These are phyloP conservation scores for Aphanomyces invadans DNA, from an alignment of 352 stramenopile species.

Conservation along the genomic window DNA sequence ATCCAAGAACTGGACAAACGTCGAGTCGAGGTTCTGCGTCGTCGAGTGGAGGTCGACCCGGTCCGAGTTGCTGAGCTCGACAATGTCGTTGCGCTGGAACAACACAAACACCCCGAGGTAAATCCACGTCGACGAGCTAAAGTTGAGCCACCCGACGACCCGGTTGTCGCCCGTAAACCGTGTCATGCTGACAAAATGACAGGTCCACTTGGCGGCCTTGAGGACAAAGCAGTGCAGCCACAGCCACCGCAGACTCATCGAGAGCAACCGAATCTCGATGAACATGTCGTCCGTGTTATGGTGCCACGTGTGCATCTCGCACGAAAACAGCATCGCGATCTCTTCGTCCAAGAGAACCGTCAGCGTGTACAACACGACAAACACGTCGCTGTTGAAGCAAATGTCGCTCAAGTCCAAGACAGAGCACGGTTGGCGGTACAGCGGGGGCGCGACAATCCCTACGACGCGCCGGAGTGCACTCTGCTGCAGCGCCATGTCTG, in stretches of 20 bases:
- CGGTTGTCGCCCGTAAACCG: neutral
- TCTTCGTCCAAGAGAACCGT: slow-evolving; percentile 3
- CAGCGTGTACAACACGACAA: slow-evolving; percentile 10
- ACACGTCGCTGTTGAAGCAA: slow-evolving; percentile 24
- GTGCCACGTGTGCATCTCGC: neutral
- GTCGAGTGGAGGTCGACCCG: neutral
- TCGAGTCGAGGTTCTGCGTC: neutral
- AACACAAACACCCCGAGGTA: slow-evolving; percentile 1
- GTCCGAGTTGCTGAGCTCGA: slow-evolving; percentile 4
- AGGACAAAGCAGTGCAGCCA: slow-evolving; percentile 15
- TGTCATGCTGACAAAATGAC: neutral
- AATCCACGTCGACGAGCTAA: slow-evolving; percentile 1
- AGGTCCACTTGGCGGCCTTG: neutral
- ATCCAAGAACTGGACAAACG: neutral
- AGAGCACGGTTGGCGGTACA: neutral
- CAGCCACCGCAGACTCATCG: neutral
- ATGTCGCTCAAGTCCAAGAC: slow-evolving; percentile 2
- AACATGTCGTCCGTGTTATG: neutral
- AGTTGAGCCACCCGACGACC: neutral
- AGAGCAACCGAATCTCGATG: neutral
- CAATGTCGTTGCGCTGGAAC: neutral
- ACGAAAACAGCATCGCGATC: slow-evolving; percentile 1
- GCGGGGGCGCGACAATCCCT: neutral
- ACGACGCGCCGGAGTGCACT: neutral
- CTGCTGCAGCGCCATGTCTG: neutral